Conservation (phyloP, 257 asterid species). For the Cynanchum wilfordii region DNA sequence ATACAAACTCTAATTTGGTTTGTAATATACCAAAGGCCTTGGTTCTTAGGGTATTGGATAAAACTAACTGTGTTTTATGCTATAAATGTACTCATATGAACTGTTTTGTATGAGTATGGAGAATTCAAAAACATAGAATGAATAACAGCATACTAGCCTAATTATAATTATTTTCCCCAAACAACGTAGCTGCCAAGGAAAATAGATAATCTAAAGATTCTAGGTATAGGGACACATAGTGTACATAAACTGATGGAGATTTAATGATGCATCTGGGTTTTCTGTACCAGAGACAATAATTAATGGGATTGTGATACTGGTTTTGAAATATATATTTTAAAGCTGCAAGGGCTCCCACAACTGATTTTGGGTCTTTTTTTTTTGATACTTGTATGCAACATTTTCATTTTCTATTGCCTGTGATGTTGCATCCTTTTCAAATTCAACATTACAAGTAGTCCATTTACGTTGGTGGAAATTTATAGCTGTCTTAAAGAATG, state of each 20-base stretch:
- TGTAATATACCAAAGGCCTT: neutral
- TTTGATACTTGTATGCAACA: too few relatives aligned
- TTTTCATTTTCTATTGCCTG: neutral
- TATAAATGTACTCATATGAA: neutral
- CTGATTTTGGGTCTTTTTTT: neutral
- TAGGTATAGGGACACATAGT: neutral
- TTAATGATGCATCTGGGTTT: neutral
- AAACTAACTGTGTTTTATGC: neutral
- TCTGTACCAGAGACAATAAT: neutral
- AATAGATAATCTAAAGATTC: neutral
- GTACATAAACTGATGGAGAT: neutral
- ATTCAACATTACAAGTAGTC: neutral
- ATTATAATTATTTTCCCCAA: neutral
- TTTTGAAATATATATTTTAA: neutral
- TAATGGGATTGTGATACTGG: neutral
- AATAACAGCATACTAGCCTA: neutral
- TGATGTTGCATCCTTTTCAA: neutral
- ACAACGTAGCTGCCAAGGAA: neutral
- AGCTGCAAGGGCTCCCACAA: neutral
- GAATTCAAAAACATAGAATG: neutral
- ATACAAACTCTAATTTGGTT: neutral
- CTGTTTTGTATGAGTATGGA: neutral
- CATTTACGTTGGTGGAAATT: neutral
- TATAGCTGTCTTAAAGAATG: constrained; percentile 9
- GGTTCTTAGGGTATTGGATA: neutral